Base-by-base conservation (phyloP, 352 stramenopile genomes). In the Pythium rishiriense region DNA sequence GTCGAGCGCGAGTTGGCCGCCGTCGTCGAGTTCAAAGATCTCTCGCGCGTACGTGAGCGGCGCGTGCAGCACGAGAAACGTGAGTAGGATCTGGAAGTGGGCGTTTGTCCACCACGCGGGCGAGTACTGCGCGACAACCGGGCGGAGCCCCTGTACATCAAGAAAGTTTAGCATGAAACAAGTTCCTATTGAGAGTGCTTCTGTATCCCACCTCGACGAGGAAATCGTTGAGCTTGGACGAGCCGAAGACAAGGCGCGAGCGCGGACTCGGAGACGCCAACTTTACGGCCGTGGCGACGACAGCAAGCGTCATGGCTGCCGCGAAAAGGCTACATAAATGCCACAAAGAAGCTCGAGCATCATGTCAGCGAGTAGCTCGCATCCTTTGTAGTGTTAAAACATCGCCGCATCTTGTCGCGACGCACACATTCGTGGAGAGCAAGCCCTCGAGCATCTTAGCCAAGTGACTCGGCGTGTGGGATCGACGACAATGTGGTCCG, bases 21-120 rank as follows among this genome's bases (percentile, higher is more conserved):
- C 80, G 39, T 93, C 84, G 29, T 75, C 35, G 10, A 91, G 62
- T 14, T 45, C 59, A 5, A 93, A 48, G 9, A 93, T 45, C 28
- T 91, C 76, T 57, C 84, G 73, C 51, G 66, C 67, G 72, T 90
- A 93, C 47, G 69, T 31, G 26, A 93, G 59, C 11, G 55, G 54
- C 2, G 69, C 49, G 58, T 91, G 82, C 39, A 77, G 82, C 29
- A 91, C 69, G 50, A 93, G 35, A 39, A 93, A 85, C 12, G 79
- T 89, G 61, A 93, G 67, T 41, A 88, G 61, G 47, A 81, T 76
- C 53, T 93, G 84, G 35, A 90, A 66, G 58, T 93, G 84, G 22
- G 64, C 66, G 52, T 90, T 91, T 29, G 83, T 81, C 77, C 80
- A 89, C 84, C 84, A 93, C 26, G 80, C 83, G 7, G 84, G 82